phyloP scores from a whole-genome alignment of 2,329 filamentous ascomycete species.

The Colletotrichum cordylinicola region DNA sequence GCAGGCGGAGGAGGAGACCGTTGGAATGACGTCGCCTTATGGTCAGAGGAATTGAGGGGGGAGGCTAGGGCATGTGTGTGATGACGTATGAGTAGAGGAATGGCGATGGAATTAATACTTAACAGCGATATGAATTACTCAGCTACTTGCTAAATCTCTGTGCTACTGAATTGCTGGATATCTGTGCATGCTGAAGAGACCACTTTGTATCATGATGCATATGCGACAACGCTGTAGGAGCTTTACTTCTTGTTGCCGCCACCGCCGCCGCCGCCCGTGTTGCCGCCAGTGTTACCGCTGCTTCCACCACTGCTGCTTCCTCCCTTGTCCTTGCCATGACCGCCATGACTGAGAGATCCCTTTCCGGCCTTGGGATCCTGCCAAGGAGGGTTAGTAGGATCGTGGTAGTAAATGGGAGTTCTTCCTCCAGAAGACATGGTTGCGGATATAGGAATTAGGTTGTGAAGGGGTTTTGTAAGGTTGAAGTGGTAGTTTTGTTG shows the following conservation, averaged over 20 bases:
- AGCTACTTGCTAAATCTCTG: neutral
- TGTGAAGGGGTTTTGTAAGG: rapidly evolving
- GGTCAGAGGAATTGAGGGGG: neutral
- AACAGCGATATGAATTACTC: neutral
- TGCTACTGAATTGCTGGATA: too few relatives aligned
- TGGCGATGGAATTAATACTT: neutral
- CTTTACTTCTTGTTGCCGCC: neutral
- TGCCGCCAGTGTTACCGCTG: neutral
- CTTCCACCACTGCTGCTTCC: neutral
- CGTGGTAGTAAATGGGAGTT: neutral
- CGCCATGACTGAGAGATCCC: neutral
- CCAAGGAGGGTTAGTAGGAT: neutral
- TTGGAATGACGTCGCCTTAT: neutral
- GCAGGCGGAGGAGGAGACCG: neutral
- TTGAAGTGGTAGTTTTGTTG: neutral
- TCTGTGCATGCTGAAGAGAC: neutral
- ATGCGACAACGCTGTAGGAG: rapidly evolving
- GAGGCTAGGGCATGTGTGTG: neutral
- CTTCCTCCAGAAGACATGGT: neutral
- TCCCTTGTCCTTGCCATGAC: neutral
- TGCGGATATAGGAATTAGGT: neutral
- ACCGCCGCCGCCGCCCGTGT: neutral
- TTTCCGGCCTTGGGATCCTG: neutral
- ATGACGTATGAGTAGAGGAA: neutral
- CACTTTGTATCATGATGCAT: neutral